Percentiles rank a stretch among this genome's conserved stretches.
These are phyloP conservation scores for Fusarium sp. DNA, from an alignment of 2,329 filamentous ascomycete genomes.

Conservation along the genomic window DNA sequence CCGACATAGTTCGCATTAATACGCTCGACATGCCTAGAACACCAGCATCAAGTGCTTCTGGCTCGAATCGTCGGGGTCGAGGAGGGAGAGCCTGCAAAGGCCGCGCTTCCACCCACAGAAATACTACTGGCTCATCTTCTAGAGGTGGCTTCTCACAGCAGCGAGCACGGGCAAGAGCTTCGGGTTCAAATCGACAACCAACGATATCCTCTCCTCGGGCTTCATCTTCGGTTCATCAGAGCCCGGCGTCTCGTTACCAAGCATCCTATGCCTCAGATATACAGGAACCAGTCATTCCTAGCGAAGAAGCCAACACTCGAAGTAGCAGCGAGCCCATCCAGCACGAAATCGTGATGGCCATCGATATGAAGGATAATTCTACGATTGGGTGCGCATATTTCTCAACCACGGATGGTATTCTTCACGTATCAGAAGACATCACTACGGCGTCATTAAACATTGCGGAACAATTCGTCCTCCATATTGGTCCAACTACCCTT, in stretches of 20 bases:
- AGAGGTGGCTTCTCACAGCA: slow-evolving; percentile 6
- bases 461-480: slow-evolving; percentile 69
- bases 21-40: slow-evolving; percentile 24
- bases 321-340: slow-evolving; percentile 24
- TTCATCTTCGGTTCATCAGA: neutral
- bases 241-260: neutral
- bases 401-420: slow-evolving; percentile 71
- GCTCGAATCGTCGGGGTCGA: slow-evolving; percentile 19
- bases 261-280: neutral
- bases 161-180: neutral
- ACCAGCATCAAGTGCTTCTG: slow-evolving; percentile 13
- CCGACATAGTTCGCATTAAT: too few species aligned
- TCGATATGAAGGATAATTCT: slow-evolving; percentile 77
- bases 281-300: neutral
- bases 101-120: slow-evolving; percentile 1
- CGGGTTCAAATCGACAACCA: neutral
- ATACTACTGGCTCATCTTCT: slow-evolving; percentile 18
- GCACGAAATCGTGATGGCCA: slow-evolving; percentile 78
- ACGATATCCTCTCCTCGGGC: neutral
- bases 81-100: slow-evolving; percentile 7
- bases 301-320: slow-evolving; percentile 3
- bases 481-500: slow-evolving; percentile 66
- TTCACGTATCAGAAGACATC: slow-evolving; percentile 83
- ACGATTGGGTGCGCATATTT: slow-evolving; percentile 89
- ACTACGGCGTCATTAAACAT: slow-evolving; percentile 74